These are phyloP conservation scores for Glonium stellatum DNA, from an alignment of 495 filamentous ascomycete species.

Conservation along the genomic window DNA sequence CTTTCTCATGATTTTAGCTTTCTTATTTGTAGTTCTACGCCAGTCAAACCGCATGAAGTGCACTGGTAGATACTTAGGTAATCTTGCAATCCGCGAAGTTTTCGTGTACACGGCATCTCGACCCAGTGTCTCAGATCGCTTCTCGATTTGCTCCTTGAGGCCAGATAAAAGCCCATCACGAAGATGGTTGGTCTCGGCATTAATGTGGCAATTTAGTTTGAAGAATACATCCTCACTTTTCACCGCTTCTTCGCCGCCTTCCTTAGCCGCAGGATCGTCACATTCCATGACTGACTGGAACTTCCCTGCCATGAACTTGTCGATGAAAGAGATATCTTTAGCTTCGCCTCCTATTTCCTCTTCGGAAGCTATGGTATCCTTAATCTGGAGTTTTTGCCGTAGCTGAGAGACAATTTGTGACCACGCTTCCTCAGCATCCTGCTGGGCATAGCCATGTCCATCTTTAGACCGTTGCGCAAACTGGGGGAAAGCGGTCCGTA, in stretches of 20 bases:
- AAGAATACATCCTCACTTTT: conserved; percentile 67
- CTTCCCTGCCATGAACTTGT: conserved; percentile 79
- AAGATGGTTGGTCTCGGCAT: conserved; percentile 75
- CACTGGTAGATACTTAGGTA: conserved; percentile 92
- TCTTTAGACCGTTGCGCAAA: conserved; percentile 81
- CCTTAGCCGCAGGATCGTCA: conserved; percentile 70
- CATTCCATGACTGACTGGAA: conserved; percentile 73
- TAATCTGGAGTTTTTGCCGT: conserved; percentile 67
- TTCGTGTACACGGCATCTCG: conserved; percentile 82
- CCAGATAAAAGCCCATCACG: conserved; percentile 77
- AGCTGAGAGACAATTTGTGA: conserved; percentile 90
- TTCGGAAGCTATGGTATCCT: conserved; percentile 34
- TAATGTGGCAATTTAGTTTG: conserved; percentile 94
- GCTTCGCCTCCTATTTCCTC: conserved; percentile 31
- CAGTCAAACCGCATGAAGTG: conserved; percentile 98
- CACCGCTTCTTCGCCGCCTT: conserved; percentile 65
- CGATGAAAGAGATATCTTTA: conserved; percentile 64
- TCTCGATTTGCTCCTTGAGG: conserved; percentile 84
- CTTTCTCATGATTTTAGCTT: conserved; percentile 99
- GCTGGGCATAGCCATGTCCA: conserved; percentile 81
- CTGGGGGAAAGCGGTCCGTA: conserved; percentile 81
- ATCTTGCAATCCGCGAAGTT: conserved; percentile 73
- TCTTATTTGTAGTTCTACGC: conserved; percentile 90
- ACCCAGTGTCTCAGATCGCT: conserved; percentile 69
- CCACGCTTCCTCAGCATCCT: conserved; percentile 98